These are phyloP conservation scores for Wilcoxina mikolae DNA, from an alignment of 495 filamentous ascomycete genomes.

Conservation along the genomic window DNA sequence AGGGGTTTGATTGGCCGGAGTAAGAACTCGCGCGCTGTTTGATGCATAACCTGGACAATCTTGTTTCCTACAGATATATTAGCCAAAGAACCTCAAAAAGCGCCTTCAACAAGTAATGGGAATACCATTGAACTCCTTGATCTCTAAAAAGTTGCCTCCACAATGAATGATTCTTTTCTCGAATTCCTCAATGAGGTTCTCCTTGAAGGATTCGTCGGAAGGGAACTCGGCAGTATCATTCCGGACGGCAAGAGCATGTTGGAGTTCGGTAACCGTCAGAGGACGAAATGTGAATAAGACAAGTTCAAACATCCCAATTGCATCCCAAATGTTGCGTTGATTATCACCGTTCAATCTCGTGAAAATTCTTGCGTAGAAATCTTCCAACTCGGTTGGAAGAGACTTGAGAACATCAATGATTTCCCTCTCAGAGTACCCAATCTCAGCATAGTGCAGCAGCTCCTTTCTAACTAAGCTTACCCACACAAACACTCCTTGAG, in stretches of 20 bases:
- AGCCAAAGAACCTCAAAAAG: not conserved
- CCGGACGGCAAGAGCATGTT: slow-evolving; percentile 1
- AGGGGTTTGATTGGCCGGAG: not conserved
- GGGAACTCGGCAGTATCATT: not conserved
- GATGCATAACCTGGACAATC: not conserved
- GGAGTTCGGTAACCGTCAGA: not conserved
- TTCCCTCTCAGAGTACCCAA: not conserved
- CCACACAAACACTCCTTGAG: slow-evolving; percentile 23
- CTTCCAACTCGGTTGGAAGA: not conserved
- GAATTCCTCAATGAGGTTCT: no score
- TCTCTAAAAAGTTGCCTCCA: not conserved
- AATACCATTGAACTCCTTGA: not conserved
- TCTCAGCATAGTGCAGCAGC: slow-evolving; percentile 3
- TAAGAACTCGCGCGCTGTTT: not conserved
- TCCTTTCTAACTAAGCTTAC: slow-evolving; percentile 12
- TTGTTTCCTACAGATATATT: not conserved
- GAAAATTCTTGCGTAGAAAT: not conserved
- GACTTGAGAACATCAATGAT: not conserved
- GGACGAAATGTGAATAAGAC: not conserved
- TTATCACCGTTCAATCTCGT: not conserved
- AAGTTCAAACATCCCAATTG: not conserved
- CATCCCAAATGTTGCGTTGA: not conserved
- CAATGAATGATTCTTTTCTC: not conserved
- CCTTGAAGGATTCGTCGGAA: not conserved
- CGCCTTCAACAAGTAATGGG: not conserved